Evolutionary conservation across 2,329 filamentous ascomycete species (phyloP), one percentile per base, ranked within the genome.

Genomic region (Exophiala sideris): DNA sequence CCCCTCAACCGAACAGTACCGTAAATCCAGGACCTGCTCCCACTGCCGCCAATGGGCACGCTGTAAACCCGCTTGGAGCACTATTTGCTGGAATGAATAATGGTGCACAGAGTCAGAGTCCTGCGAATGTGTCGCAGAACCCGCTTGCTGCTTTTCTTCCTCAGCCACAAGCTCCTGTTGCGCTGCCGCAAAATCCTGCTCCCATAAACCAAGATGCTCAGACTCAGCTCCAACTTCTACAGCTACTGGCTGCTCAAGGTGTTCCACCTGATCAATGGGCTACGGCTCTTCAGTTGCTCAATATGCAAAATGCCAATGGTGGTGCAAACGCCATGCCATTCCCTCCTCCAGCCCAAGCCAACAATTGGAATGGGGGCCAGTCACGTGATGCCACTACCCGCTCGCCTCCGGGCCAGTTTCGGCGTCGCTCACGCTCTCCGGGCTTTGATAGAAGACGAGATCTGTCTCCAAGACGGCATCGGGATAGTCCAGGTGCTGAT

Each of bases 381-480:
- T 72, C 73, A 65, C 76, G 71, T 68, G 72, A 75, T 59, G 79
- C 84, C 54, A 76, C 76, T 65, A 72, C 79, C 68, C 82, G 85
- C 68, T 89, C 87, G 33, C 86, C 84, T 14, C 76, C 77, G 56
- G 76, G 79, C 46, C 70, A 72, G 55, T 80, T 80, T 64, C 83
- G 88, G 54, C 90, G 87, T 56, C 83, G 91, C 48, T 92, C 88
- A 32, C 84, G 88, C 36, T 95, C 91, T 61, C 89, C 91, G 47
- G 85, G 86, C 54, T 86, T 84, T 66, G 83, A 83, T 62, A 88
- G 87, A 78, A 85, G 84, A 63, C 78, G 80, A 58, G 83, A 83
- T 57, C 79, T 82, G 56, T 85, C 85, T 51, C 85, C 80, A 32
- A 77, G 79, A 48, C 78, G 79, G 62, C 81, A 82, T 61, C 79